phyloP scores from a whole-genome alignment of 2,329 filamentous ascomycete species.

The Pseudogymnoascus sp. region DNA sequence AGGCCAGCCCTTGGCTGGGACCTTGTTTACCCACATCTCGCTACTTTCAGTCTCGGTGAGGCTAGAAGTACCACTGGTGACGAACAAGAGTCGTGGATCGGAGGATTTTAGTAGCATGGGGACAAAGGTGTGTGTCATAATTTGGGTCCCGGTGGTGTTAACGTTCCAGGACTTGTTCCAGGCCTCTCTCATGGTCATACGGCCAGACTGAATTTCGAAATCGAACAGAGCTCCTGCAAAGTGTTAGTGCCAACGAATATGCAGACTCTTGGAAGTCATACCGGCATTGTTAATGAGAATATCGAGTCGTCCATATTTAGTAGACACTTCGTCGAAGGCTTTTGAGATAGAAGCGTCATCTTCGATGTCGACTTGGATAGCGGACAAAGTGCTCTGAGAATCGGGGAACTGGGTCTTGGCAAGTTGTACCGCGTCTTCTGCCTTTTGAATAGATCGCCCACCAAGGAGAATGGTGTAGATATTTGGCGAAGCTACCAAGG shows the following conservation, averaged over 20 bases:
- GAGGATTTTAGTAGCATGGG: constrained; percentile 38
- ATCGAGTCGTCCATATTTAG: constrained; percentile 27
- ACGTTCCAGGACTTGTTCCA: constrained; percentile 37
- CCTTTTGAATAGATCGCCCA: constrained; percentile 35
- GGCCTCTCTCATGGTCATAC: constrained; percentile 30
- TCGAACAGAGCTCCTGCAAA: constrained; percentile 26
- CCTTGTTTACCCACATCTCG: constrained; percentile 17
- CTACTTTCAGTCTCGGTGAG: constrained; percentile 26
- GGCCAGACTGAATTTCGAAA: constrained; percentile 22
- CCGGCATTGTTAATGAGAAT: constrained; percentile 31
- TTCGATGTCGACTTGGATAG: constrained; percentile 28
- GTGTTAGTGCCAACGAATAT: neutral
- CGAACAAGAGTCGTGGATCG: constrained; percentile 40
- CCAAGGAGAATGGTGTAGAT: constrained; percentile 35
- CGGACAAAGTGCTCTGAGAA: constrained; percentile 17
- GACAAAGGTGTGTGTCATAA: constrained; percentile 31
- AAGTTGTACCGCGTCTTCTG: constrained; percentile 32
- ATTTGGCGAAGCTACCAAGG: constrained; percentile 14
- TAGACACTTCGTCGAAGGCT: constrained; percentile 25
- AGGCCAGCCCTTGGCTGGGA: constrained; percentile 34
- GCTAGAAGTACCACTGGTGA: constrained; percentile 37
- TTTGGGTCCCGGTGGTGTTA: constrained; percentile 37
- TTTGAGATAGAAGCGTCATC: constrained; percentile 29
- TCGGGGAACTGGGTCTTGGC: constrained; percentile 31
- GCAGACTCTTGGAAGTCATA: neutral